These are phyloP conservation scores for Crithidia sp. DNA, from an alignment of 208 protist genomes.

Conservation along the genomic window DNA sequence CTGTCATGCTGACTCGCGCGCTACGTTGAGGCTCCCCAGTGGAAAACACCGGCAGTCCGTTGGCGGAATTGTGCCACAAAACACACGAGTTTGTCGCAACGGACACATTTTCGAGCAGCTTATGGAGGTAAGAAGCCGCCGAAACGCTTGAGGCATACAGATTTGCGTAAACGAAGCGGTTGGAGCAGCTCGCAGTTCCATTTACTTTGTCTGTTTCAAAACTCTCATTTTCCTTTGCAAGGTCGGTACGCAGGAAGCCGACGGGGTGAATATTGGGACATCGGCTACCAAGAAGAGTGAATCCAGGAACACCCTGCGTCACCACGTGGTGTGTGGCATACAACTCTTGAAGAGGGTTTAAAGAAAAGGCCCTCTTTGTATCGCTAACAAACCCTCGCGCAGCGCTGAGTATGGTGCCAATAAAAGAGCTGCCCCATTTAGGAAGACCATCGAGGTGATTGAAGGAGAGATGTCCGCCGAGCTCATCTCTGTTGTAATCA, in stretches of 20 bases:
- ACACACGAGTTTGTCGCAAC: constrained; percentile 10
- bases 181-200: neutral
- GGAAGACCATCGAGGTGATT: neutral
- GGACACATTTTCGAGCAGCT: neutral
- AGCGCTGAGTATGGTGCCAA: neutral
- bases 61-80: constrained; percentile 3
- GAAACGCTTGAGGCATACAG: neutral
- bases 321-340: constrained; percentile 39
- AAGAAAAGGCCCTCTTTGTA: neutral
- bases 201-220: neutral
- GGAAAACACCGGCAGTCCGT: neutral
- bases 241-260: constrained; percentile 44
- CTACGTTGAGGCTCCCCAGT: neutral
- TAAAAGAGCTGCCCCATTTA: neutral
- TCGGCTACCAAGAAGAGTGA: constrained; percentile 33
- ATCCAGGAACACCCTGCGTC: constrained; percentile 38
- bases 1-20: constrained; percentile 8
- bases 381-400: neutral
- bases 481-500: neutral
- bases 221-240: neutral
- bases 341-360: constrained; percentile 1
- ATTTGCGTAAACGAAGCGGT: constrained; percentile 3
- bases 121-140: neutral
- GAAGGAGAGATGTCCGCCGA: neutral
- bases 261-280: constrained; percentile 53